Conservation (phyloP, 306 rosid genomes). For the Hippophae rhamnoides region DNA sequence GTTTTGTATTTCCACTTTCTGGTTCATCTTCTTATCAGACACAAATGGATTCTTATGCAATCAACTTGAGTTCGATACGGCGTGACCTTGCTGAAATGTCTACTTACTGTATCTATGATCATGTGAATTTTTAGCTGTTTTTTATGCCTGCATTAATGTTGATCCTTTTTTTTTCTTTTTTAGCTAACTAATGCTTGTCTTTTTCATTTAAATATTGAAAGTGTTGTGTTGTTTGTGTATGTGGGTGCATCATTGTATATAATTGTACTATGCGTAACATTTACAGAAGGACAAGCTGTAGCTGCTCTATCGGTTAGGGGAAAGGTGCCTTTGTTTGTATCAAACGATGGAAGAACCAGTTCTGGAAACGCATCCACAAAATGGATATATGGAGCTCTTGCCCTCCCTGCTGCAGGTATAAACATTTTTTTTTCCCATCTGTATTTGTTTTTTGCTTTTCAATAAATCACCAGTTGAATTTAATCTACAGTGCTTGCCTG, state of each 20-base stretch:
- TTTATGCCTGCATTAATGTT: too few species aligned
- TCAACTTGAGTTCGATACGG: too few species aligned
- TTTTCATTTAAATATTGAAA: neutral
- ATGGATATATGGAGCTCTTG: constrained; percentile 73
- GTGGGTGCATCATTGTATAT: constrained; percentile 4
- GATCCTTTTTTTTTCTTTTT: too few species aligned
- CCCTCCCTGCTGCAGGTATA: constrained; percentile 79
- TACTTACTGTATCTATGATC: too few species aligned
- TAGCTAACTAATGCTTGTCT: too few species aligned
- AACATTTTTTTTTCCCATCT: neutral
- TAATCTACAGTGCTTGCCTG: neutral
- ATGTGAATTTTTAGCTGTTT: too few species aligned
- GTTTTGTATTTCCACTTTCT: too few species aligned
- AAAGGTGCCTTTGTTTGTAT: constrained; percentile 34
- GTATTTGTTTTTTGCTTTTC: neutral
- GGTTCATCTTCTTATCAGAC: too few species aligned
- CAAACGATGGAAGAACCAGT: constrained; percentile 35
- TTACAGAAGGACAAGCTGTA: constrained; percentile 60
- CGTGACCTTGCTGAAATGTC: too few species aligned
- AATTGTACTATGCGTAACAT: constrained; percentile 1
- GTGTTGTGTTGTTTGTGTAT: neutral
- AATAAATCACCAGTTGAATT: neutral
- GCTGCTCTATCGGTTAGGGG: constrained; percentile 43
- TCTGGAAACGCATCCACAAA: constrained; percentile 36
- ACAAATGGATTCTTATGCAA: too few species aligned